Conservation (phyloP, 768 basidiomycete species). For the Leccinum fibrillosum region DNA sequence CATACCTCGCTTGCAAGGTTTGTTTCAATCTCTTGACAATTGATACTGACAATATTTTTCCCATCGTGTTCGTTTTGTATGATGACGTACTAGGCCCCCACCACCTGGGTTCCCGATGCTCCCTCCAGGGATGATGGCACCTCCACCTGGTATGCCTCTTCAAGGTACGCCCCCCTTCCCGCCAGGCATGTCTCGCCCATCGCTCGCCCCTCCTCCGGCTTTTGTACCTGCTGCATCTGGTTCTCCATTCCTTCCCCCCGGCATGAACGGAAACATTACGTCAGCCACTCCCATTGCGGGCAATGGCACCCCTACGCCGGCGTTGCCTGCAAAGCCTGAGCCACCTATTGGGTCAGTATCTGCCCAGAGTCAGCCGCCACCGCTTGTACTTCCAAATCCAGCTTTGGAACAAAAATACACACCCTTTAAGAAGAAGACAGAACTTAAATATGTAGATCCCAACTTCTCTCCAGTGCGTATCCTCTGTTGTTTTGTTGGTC, state of each 20-base stretch:
- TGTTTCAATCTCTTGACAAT: constrained; percentile 9
- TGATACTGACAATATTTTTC: constrained; percentile 20
- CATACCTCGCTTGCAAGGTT: constrained; percentile 10
- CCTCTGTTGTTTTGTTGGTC: not conserved
- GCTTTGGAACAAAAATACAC: constrained; percentile 63
- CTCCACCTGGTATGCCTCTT: constrained; percentile 34
- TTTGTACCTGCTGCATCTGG: constrained; percentile 35
- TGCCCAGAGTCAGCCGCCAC: constrained; percentile 23
- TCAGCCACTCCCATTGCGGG: constrained; percentile 17
- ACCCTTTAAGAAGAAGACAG: constrained; percentile 72
- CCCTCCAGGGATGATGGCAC: constrained; percentile 38
- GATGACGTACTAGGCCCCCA: constrained; percentile 35
- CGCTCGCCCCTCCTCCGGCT: constrained; percentile 34
- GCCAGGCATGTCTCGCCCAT: constrained; percentile 36
- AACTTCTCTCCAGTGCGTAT: constrained; percentile 73
- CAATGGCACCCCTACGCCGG: constrained; percentile 25
- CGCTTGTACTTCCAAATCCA: constrained; percentile 51
- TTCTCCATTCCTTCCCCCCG: constrained; percentile 27
- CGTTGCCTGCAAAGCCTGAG: not conserved
- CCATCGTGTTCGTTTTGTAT: constrained; percentile 5
- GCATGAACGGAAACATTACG: constrained; percentile 20
- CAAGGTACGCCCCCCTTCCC: constrained; percentile 37
- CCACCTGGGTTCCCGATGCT: constrained; percentile 56
- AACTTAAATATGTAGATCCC: constrained; percentile 69
- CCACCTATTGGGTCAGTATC: constrained; percentile 23